A percentile compares a stretch with the other conserved stretches of the same genome.
These are phyloP conservation scores for Chlamydomonas incerta DNA, from an alignment of 139 green algal species.

Conservation along the genomic window DNA sequence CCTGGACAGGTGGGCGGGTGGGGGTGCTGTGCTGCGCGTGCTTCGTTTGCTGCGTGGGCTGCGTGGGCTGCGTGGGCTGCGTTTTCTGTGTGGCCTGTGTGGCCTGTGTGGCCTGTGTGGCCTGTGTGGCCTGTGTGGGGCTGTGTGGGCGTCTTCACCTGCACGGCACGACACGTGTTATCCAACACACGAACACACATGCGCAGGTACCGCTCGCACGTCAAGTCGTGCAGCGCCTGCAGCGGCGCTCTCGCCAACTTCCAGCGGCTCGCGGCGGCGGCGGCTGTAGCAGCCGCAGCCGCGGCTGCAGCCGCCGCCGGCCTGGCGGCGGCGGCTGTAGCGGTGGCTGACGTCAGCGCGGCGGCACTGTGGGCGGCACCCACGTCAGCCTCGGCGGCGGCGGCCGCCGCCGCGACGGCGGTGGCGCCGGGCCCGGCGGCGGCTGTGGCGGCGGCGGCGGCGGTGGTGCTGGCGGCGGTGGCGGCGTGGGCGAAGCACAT, in stretches of 20 bases:
- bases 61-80: no score
- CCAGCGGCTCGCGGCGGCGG: not conserved
- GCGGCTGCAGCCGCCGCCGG: constrained; percentile 7
- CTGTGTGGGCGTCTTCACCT: no score
- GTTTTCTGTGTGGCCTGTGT: not conserved
- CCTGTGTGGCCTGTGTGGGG: no score
- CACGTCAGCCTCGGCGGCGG: not conserved
- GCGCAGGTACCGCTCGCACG: constrained; percentile 37
- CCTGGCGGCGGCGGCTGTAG: not conserved
- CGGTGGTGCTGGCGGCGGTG: not conserved
- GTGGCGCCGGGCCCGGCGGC: not conserved
- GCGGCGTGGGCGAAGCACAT: not conserved
- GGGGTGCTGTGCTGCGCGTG: not conserved
- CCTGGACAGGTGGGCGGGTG: constrained; percentile 23
- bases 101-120: not conserved
- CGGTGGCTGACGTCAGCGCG: not conserved
- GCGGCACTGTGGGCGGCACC: not conserved
- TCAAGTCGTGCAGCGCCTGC: constrained; percentile 21
- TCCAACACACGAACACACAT: no score
- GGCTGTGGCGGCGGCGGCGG: not conserved
- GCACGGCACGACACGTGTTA: no score
- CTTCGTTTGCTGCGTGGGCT: not conserved
- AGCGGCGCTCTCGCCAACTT: constrained; percentile 7
- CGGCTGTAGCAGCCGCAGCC: not conserved
- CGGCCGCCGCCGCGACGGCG: not conserved